phyloP scores from a whole-genome alignment of 2,329 filamentous ascomycete genomes.

The Stromatinia cepivora region DNA sequence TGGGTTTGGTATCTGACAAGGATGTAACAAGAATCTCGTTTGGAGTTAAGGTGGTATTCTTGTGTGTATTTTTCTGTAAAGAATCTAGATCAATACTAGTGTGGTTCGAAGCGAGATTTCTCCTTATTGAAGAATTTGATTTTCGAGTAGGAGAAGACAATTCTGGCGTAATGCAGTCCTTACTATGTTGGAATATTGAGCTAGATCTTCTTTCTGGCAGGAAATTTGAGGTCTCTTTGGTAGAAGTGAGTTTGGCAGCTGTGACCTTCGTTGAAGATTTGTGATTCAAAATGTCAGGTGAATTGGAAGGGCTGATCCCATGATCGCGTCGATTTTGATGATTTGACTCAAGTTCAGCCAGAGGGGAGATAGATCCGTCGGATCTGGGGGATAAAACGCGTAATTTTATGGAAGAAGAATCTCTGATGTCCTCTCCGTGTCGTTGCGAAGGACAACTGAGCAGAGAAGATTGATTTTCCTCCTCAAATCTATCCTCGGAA shows the following conservation, averaged over 20 bases:
- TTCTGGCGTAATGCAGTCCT: no score
- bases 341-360: not conserved
- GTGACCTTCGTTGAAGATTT: constrained; percentile 3
- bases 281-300: not conserved
- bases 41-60: not conserved
- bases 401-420: not conserved
- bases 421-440: not conserved
- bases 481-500: not conserved
- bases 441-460: not conserved
- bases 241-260: not conserved
- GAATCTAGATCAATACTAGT: constrained; percentile 1
- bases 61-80: not conserved
- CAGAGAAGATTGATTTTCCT: not conserved
- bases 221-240: not conserved
- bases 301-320: not conserved
- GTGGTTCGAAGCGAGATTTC: constrained; percentile 14
- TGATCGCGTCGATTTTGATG: constrained; percentile 18
- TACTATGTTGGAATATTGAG: not conserved
- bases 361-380: not conserved
- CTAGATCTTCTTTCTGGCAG: not conserved
- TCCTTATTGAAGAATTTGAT: not conserved
- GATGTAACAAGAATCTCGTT: not conserved
- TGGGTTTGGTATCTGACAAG: not conserved
- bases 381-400: not conserved
- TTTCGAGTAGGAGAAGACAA: not conserved